A percentile compares a stretch with the other conserved stretches of the same genome.
phyloP scores from a whole-genome alignment of 2,329 filamentous ascomycete species.

The Botrytis hyacinthi region DNA sequence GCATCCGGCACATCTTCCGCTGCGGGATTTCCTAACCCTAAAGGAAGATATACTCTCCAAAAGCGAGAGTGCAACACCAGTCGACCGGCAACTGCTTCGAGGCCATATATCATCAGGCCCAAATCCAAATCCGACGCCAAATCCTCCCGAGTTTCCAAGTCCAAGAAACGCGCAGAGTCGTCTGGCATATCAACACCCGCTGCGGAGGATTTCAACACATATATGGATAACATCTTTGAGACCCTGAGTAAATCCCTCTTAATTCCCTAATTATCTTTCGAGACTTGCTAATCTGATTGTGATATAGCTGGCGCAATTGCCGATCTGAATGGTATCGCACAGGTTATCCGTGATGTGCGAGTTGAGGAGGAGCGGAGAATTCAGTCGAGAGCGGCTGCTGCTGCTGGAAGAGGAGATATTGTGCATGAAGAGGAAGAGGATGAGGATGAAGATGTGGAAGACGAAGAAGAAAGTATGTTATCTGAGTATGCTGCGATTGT shows the following conservation, averaged over 20 bases:
- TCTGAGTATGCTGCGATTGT: background rate
- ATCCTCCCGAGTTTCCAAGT: background rate
- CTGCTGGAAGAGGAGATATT: background rate
- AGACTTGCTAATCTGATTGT: background rate
- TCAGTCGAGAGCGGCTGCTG: background rate
- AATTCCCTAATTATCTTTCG: rapidly evolving
- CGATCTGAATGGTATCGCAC: background rate
- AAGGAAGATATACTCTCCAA: background rate
- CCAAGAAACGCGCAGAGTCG: background rate
- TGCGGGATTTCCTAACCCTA: rapidly evolving
- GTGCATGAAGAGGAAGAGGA: background rate
- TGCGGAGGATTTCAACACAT: background rate
- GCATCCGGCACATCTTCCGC: background rate
- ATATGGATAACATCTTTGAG: background rate
- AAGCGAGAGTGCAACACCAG: background rate
- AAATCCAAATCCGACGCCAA: too few species aligned
- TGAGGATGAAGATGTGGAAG: rapidly evolving
- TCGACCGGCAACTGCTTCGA: background rate
- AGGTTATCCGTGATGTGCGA: rapidly evolving
- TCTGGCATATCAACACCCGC: background rate
- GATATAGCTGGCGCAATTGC: background rate
- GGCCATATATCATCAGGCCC: background rate
- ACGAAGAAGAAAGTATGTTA: background rate
- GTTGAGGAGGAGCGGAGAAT: background rate
- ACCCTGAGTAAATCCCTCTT: background rate